A percentile compares a stretch with the other conserved stretches of the same genome.
These are phyloP conservation scores for Dionaea muscipula DNA, from an alignment of 179 eudicot species.

Conservation along the genomic window DNA sequence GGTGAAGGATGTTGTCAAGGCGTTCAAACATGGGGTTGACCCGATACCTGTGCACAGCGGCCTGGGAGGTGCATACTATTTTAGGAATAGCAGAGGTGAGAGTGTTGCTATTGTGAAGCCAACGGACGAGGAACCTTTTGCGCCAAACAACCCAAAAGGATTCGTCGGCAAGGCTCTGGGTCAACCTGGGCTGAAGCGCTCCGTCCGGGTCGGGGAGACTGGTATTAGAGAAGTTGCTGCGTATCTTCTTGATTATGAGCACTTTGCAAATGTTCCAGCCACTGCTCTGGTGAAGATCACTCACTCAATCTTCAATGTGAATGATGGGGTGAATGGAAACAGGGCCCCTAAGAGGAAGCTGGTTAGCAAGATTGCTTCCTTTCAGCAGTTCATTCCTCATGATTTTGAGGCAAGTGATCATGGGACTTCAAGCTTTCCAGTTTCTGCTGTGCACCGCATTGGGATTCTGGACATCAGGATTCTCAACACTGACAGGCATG, in stretches of 20 bases:
- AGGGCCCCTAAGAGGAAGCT: conserved; percentile 32
- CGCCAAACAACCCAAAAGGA: conserved; percentile 79
- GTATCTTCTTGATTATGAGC: conserved; percentile 59
- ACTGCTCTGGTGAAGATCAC: conserved; percentile 69
- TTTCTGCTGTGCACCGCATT: conserved; percentile 63
- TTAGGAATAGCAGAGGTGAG: conserved; percentile 53
- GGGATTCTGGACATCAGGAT: conserved; percentile 71
- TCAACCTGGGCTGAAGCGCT: conserved; percentile 59
- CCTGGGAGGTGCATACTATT: conserved; percentile 77
- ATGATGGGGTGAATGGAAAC: conserved; percentile 52
- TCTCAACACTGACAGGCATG: conserved; percentile 72
- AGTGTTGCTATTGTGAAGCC: conserved; percentile 79
- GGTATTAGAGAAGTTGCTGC: conserved; percentile 77
- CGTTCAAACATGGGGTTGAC: conserved; percentile 52
- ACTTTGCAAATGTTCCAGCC: conserved; percentile 69
- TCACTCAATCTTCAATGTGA: conserved; percentile 62
- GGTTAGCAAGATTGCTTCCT: conserved; percentile 68
- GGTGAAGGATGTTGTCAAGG: conserved; percentile 52
- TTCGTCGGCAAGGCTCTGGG: conserved; percentile 69
- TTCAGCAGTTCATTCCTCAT: conserved; percentile 60
- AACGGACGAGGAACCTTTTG: conserved; percentile 80
- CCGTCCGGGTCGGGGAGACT: conserved; percentile 77
- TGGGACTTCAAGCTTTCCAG: conserved; percentile 74
- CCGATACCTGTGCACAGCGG: conserved; percentile 58
- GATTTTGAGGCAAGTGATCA: conserved; percentile 82